A percentile compares a stretch with the other conserved stretches of the same genome.
These are phyloP conservation scores for Cynara cardunculus DNA, from an alignment of 129 eudicot species.

Conservation along the genomic window DNA sequence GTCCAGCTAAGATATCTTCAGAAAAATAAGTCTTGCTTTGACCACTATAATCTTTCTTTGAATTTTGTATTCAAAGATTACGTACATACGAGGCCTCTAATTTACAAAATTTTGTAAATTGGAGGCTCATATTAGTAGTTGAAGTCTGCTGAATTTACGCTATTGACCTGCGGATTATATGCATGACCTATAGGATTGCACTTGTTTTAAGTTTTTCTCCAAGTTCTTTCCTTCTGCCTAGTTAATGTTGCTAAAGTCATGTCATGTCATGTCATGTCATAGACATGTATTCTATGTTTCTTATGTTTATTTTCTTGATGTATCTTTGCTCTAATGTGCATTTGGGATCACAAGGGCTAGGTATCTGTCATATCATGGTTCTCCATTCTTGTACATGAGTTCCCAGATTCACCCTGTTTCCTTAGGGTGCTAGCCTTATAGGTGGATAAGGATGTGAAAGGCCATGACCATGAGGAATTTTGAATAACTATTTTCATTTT, in stretches of 20 bases:
- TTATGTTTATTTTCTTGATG: neutral
- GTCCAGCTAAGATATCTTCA: neutral
- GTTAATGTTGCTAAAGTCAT: neutral
- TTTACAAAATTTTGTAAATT: neutral
- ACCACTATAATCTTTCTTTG: neutral
- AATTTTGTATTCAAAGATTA: neutral
- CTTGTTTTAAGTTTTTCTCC: neutral
- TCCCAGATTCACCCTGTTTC: neutral
- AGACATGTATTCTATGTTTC: neutral
- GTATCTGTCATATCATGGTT: neutral
- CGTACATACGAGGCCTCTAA: neutral
- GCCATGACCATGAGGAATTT: neutral
- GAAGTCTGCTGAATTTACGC: neutral
- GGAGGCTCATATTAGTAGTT: neutral
- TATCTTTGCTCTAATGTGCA: neutral
- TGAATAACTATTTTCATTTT: neutral
- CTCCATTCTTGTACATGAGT: neutral
- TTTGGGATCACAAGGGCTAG: neutral
- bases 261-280: neutral
- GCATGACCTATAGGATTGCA: neutral
- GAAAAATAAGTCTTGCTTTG: neutral
- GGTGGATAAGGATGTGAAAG: neutral
- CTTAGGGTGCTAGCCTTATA: neutral
- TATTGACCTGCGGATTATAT: neutral
- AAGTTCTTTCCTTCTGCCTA: neutral